phyloP scores from a whole-genome alignment of 495 filamentous ascomycete species.

The Extremus antarcticus region DNA sequence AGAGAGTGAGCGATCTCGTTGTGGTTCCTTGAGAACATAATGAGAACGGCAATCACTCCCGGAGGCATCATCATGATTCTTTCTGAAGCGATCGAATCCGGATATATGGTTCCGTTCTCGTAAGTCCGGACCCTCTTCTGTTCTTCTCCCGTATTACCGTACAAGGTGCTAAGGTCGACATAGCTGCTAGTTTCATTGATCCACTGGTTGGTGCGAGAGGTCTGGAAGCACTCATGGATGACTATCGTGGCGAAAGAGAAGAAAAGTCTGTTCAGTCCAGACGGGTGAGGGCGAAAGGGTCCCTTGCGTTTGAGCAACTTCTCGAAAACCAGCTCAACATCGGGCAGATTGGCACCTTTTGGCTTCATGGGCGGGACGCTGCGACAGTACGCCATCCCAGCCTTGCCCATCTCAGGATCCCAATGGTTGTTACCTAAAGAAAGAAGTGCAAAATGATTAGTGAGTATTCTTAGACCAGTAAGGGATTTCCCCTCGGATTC shows the following conservation, averaged over 20 bases:
- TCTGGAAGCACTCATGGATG: constrained; percentile 23
- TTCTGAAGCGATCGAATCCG: constrained; percentile 26
- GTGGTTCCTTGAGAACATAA: constrained; percentile 28
- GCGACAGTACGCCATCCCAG: constrained; percentile 27
- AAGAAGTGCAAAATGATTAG: no score
- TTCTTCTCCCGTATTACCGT: constrained; percentile 23
- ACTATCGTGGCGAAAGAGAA: constrained; percentile 27
- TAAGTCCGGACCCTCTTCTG: constrained; percentile 24
- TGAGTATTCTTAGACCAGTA: no score
- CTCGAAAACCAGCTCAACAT: constrained; percentile 23
- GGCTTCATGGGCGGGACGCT: constrained; percentile 25
- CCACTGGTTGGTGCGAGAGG: constrained; percentile 32
- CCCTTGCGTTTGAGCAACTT: constrained; percentile 23
- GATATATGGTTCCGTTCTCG: constrained; percentile 22
- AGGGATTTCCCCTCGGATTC: no score
- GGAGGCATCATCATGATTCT: constrained; percentile 28
- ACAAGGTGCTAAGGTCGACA: constrained; percentile 26
- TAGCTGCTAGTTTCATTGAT: constrained; percentile 28
- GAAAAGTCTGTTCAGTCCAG: constrained; percentile 26
- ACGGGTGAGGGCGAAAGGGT: constrained; percentile 26
- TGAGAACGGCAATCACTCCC: constrained; percentile 21
- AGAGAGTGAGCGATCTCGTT: constrained; percentile 23
- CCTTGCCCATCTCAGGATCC: constrained; percentile 38
- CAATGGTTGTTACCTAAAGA: constrained; percentile 30
- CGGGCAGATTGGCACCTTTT: constrained; percentile 24